These are phyloP conservation scores for Ceratocystis cubensis DNA, from an alignment of 2,329 filamentous ascomycete species.

Conservation along the genomic window DNA sequence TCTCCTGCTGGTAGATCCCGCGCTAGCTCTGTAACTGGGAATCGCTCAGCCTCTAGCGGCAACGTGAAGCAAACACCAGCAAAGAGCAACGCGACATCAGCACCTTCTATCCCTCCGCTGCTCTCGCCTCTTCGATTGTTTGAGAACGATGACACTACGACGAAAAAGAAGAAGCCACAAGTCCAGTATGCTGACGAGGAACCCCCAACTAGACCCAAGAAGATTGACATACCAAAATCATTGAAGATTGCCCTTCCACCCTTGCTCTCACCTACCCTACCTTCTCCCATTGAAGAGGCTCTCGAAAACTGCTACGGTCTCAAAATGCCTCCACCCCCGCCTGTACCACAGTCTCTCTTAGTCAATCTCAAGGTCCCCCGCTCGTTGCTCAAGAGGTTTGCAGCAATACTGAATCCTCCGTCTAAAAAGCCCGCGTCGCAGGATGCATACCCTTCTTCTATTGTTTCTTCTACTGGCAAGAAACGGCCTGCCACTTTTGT, in stretches of 20 bases:
- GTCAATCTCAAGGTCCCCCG: constrained; percentile 13
- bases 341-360: constrained; percentile 1
- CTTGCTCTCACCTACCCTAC: constrained; percentile 45
- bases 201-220: constrained; percentile 9
- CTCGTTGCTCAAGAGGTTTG: constrained; percentile 12
- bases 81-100: constrained; percentile 28
- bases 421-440: constrained; percentile 24
- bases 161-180: constrained; percentile 8
- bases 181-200: not conserved
- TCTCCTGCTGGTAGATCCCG: constrained; percentile 31
- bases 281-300: constrained; percentile 39
- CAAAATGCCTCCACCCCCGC: constrained; percentile 11
- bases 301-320: constrained; percentile 24
- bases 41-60: constrained; percentile 4
- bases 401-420: constrained; percentile 13
- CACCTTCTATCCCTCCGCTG: constrained; percentile 35
- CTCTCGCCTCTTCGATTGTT: constrained; percentile 40
- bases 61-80: constrained; percentile 10
- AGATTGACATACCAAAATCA: constrained; percentile 22
- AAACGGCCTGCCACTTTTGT: constrained; percentile 17
- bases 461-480: constrained; percentile 12
- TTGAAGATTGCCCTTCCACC: constrained; percentile 29
- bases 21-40: constrained; percentile 31
- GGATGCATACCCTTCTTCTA: not conserved
- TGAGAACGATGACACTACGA: not conserved